Evolutionary conservation across 2,329 filamentous ascomycete genomes (phyloP), one percentile per base, ranked within the genome.

Genomic region (Didymella segeticola): DNA sequence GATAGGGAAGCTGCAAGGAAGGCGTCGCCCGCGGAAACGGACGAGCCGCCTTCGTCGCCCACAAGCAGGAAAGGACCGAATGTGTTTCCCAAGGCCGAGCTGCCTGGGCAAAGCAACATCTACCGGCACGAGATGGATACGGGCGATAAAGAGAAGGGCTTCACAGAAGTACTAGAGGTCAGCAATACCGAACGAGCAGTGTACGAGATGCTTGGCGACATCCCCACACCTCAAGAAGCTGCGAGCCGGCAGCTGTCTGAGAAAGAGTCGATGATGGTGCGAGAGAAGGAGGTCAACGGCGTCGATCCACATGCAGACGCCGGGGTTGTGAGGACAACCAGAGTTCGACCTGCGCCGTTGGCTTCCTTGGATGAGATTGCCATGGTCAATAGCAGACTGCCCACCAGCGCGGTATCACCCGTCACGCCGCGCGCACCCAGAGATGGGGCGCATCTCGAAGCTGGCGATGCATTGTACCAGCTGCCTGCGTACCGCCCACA

Each of bases 171-270:
- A 31, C 50, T 51, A 25, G 76, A 78, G 47, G 71, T 66, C 17
- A 75, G 73, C 10, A 70, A 69, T 20, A 68, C 68, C n/a, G 71
- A 75, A 53, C 59, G 61, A 14, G 69, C 70, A 23, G 66, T 82
- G 8, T 79, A 73, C 47, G 83, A 80, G 37, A 84, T 80, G 67
- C 80, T 81, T 0, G 83, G 84, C 2, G 82, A 83, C 9, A 80
- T 86, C 68, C 81, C 81, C 14, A 77, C 78, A 34, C 78, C 80
- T 47, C 81, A 79, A 55, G 78, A 81, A 66, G 79, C 79, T 39
- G 79, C 75, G 43, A 78, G 79, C 25, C 75, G 74, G 15, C 71
- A 78, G 53, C 64, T 81, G 29, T 75, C 73, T 17, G 79, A 81
- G 64, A 82, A 82, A 58, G 78, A 82, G 52, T 75, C 77, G 29